Evolutionary conservation across 768 basidiomycete species (phyloP), one percentile per base, ranked within the genome.

Genomic region (Suillus spraguei): DNA sequence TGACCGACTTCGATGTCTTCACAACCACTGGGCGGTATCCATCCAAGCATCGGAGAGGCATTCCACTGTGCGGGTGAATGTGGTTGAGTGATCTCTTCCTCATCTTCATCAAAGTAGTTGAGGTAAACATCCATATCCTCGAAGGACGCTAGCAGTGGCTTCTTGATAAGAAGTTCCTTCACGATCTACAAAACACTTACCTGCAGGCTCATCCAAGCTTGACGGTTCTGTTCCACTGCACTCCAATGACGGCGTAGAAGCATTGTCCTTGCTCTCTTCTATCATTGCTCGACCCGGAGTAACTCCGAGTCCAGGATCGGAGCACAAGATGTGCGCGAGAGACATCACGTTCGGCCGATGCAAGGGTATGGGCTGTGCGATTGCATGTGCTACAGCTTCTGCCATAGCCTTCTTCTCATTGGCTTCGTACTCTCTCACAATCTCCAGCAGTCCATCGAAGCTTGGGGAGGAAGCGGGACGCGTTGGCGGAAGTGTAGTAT

Each of bases 11-110:
- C 74, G 33, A 74, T 58, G 28, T 64, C 71, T 56, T 65, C 66
- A 13, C 63, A 71, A 32, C 73, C 73, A 8, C 63, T 60, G 17
- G 73, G 69, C 58, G 73, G 73, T 1, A 61, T 62, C 73, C 73
- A 74, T 60, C 73, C 74, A 5, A 32, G 63, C 50, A 76, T 64
- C 3, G 39, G 53, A 39, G 65, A 22, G 11, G 52, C n/a, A 20
- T 33, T 13, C 44, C 33, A 14, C 33, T 35, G 24, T 13, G 39
- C 17, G 10, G 24, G 24, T 5, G 17, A 39, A 28, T 16, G 3
- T 3, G 16, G 38, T 24, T 56, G 16, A 28, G 38, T 16, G 22
- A 39, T 5, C 9, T 10, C 24, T 39, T 17, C 55, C 33, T 39
- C 38, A 20, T 39, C 17, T 24, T 58, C 38, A 16, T 58, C 55